These are phyloP conservation scores for Tremella yokohamensis DNA, from an alignment of 768 basidiomycete species.

Conservation along the genomic window DNA sequence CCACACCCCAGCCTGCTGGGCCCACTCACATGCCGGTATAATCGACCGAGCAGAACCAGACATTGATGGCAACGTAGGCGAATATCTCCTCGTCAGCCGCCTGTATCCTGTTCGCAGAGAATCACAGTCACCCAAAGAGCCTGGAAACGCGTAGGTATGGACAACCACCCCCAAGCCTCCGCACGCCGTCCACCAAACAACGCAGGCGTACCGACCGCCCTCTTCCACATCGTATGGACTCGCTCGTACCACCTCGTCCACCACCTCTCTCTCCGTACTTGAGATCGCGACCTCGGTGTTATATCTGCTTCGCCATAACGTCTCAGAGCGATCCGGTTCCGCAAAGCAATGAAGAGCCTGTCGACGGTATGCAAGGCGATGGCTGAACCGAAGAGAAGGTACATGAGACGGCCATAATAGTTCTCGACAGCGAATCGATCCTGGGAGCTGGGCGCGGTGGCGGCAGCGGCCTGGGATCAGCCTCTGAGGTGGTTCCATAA, in stretches of 20 bases:
- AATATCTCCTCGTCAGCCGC: conserved; percentile 17
- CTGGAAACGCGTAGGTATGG: conserved; percentile 24
- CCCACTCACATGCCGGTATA: conserved; percentile 5
- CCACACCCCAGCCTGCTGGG: background rate
- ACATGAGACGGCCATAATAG: conserved; percentile 6
- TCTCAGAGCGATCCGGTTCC: background rate
- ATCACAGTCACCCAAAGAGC: conserved; percentile 18
- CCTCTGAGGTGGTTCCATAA: too few species aligned
- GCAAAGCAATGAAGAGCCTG: conserved; percentile 8
- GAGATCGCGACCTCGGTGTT: background rate
- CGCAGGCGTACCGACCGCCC: conserved; percentile 19
- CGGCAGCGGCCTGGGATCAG: too few species aligned
- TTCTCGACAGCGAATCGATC: too few species aligned
- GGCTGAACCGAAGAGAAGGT: conserved; percentile 19
- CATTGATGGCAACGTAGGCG: conserved; percentile 23
- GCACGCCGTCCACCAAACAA: conserved; percentile 24
- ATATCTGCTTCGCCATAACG: background rate
- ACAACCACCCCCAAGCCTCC: conserved; percentile 18
- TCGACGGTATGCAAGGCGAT: conserved; percentile 14
- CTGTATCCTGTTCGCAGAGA: background rate
- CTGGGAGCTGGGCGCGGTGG: too few species aligned
- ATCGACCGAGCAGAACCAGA: conserved; percentile 19
- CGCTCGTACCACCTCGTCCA: background rate
- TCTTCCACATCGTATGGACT: conserved; percentile 14
- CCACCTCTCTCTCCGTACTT: too few species aligned